phyloP scores from a whole-genome alignment of 2,329 filamentous ascomycete species.

The Bipolaris cookei region DNA sequence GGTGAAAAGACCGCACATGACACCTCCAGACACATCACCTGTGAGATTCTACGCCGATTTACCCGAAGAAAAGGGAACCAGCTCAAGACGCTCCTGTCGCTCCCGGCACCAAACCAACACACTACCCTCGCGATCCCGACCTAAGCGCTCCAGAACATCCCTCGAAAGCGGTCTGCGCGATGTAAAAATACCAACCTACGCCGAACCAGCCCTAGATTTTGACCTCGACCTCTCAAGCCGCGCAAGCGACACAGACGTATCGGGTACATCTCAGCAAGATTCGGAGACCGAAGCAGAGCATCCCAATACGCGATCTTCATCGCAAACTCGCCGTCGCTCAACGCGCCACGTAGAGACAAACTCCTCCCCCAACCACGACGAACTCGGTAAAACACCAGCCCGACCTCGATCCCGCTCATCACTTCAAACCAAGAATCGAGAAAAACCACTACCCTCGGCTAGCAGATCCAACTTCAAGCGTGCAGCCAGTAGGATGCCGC shows the following conservation, averaged over 20 bases:
- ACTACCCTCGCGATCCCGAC: constrained; percentile 6
- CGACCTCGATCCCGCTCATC: background rate
- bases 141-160: constrained; percentile 23
- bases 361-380: constrained; percentile 14
- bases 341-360: background rate
- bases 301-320: too few species aligned
- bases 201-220: constrained; percentile 8
- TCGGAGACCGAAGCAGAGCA: background rate
- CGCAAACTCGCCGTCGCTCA: too few species aligned
- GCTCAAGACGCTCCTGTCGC: constrained; percentile 11
- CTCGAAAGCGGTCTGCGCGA: constrained; percentile 26
- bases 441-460: background rate
- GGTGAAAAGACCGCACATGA: constrained; percentile 26
- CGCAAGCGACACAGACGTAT: background rate
- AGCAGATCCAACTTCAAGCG: too few species aligned
- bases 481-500: background rate
- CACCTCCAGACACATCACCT: constrained; percentile 22
- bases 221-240: background rate
- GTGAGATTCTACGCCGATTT: constrained; percentile 27
- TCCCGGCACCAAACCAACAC: constrained; percentile 11
- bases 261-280: background rate
- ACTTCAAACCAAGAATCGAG: background rate
- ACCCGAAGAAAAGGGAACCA: constrained; percentile 19
- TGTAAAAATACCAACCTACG: constrained; percentile 24
- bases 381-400: constrained; percentile 22